phyloP scores from a whole-genome alignment of 495 filamentous ascomycete genomes.

The Stereocaulon alpinum region DNA sequence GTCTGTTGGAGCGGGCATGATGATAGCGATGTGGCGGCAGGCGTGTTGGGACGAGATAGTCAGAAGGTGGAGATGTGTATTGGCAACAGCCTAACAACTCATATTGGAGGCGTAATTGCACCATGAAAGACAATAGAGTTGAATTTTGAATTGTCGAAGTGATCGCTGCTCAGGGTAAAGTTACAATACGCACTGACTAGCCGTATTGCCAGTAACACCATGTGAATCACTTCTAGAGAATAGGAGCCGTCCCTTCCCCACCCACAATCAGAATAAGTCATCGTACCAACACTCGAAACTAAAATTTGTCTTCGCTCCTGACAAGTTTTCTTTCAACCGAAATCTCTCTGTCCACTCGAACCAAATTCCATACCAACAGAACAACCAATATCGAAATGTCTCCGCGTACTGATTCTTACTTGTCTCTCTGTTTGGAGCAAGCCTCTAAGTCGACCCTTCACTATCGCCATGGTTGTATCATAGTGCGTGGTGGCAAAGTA shows the following conservation, averaged over 20 bases:
- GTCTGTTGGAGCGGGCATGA: constrained; percentile 16
- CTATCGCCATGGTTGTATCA: constrained; percentile 41
- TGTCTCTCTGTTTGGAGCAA: constrained; percentile 42
- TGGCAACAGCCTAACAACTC: no score
- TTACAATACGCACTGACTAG: background rate
- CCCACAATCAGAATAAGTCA: background rate
- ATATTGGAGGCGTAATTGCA: no score
- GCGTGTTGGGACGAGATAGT: background rate
- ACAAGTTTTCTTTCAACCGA: no score
- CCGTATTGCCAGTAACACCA: background rate
- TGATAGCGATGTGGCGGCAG: background rate
- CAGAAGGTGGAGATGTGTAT: background rate
- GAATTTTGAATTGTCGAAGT: background rate
- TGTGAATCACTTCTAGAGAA: background rate
- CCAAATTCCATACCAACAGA: background rate
- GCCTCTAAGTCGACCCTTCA: constrained; percentile 39
- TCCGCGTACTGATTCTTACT: constrained; percentile 27
- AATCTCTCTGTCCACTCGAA: background rate
- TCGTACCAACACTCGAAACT: no score
- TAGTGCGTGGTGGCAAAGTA: constrained; percentile 43
- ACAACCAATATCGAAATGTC: background rate
- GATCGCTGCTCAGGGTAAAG: background rate
- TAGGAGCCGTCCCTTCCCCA: background rate
- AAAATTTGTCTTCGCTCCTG: no score
- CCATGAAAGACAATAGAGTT: background rate